phyloP scores from a whole-genome alignment of 2,329 filamentous ascomycete genomes.

The Penicillium sp. region DNA sequence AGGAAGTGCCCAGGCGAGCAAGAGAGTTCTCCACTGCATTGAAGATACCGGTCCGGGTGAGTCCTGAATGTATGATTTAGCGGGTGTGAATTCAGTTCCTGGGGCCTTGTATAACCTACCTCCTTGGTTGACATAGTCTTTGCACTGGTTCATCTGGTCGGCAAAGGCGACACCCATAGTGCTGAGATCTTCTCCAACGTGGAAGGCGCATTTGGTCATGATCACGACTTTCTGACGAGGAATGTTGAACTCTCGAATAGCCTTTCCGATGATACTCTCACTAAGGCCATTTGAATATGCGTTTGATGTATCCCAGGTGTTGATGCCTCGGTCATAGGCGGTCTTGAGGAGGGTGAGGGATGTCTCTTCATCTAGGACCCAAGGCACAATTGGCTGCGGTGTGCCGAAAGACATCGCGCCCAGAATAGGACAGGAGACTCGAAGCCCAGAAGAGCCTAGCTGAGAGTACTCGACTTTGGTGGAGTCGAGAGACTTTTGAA shows the following conservation, averaged over 20 bases:
- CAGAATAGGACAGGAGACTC: conserved; percentile 29
- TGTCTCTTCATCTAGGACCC: conserved; percentile 30
- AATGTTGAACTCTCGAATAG: conserved; percentile 63
- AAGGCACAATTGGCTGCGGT: conserved; percentile 23
- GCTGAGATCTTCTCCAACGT: not conserved
- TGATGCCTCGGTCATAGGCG: conserved; percentile 33
- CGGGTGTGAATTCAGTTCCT: too few relatives aligned
- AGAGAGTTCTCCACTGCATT: conserved; percentile 63
- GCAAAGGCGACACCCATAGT: not conserved
- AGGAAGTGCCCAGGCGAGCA: conserved; percentile 50
- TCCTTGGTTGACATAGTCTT: not conserved
- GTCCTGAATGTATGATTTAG: too few relatives aligned
- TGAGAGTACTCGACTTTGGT: conserved; percentile 23
- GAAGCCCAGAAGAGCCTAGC: conserved; percentile 30
- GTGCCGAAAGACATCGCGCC: conserved; percentile 33
- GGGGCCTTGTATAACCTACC: too few relatives aligned
- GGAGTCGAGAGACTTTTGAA: too few relatives aligned
- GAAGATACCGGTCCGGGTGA: conserved; percentile 67
- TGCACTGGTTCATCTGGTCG: not conserved
- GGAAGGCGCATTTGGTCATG: conserved; percentile 47
- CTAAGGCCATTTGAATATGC: conserved; percentile 61
- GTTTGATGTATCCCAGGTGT: conserved; percentile 43
- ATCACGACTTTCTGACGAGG: conserved; percentile 63
- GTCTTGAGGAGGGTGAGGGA: conserved; percentile 33
- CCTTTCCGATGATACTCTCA: conserved; percentile 59